Conservation (phyloP, 2,329 filamentous ascomycete genomes). For the Colletotrichum plurivorum region DNA sequence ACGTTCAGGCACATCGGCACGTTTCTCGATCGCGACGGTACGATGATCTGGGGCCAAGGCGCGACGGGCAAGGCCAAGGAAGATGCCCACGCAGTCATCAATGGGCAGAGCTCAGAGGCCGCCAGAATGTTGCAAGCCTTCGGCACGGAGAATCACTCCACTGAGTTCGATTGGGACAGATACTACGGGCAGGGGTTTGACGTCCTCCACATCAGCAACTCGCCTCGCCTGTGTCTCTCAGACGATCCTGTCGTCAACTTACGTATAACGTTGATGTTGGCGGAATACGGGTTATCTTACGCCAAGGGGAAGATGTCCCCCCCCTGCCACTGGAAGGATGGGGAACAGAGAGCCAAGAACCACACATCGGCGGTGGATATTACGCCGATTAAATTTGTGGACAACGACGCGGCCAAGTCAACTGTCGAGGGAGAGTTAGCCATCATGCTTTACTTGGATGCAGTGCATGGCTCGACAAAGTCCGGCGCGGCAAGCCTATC, state of each 20-base stretch:
- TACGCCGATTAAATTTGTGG: slow-evolving; percentile 64
- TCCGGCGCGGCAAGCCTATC: slow-evolving; percentile 44
- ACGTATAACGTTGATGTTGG: slow-evolving; percentile 65
- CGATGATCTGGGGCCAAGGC: slow-evolving; percentile 91
- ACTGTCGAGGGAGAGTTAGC: slow-evolving; percentile 64
- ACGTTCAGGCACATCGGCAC: slow-evolving; percentile 94
- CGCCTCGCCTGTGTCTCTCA: slow-evolving; percentile 66
- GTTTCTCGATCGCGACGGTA: slow-evolving; percentile 76
- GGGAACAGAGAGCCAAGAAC: slow-evolving; percentile 22
- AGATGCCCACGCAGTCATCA: slow-evolving; percentile 74
- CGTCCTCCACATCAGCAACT: slow-evolving; percentile 76
- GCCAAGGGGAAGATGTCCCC: slow-evolving; percentile 60
- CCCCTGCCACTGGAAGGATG: slow-evolving; percentile 47
- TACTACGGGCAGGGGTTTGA: slow-evolving; percentile 88
- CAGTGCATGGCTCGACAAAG: slow-evolving; percentile 58
- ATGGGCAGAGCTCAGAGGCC: slow-evolving; percentile 76
- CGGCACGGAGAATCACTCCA: slow-evolving; percentile 84
- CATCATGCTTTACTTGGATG: slow-evolving; percentile 74
- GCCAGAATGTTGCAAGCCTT: slow-evolving; percentile 83
- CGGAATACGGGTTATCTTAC: slow-evolving; percentile 61
- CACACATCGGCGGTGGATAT: slow-evolving; percentile 42
- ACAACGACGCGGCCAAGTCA: slow-evolving; percentile 66
- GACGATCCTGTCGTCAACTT: slow-evolving; percentile 63
- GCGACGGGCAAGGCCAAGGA: slow-evolving; percentile 77
- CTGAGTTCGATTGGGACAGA: slow-evolving; percentile 80